A percentile compares a stretch with the other conserved stretches of the same genome.
phyloP scores from a whole-genome alignment of 2,329 filamentous ascomycete genomes.

The Lojkania enalia region DNA sequence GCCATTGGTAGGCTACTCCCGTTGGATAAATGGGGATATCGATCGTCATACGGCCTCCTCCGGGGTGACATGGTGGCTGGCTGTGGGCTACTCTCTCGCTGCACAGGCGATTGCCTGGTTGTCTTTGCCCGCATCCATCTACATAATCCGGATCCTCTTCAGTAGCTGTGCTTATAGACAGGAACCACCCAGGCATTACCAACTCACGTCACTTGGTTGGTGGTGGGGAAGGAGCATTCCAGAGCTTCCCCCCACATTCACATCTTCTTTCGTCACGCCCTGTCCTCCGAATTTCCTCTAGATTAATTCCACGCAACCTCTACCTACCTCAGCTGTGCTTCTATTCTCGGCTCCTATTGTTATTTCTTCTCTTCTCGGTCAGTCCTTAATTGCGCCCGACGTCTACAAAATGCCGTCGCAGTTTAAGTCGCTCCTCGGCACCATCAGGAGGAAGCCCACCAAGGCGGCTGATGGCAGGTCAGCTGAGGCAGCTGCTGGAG shows the following conservation, averaged over 20 bases:
- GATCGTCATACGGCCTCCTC: background rate
- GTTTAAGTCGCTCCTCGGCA: slow-evolving; percentile 49
- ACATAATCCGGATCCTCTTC: background rate
- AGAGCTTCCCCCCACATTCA: background rate
- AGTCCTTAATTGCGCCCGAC: too few relatives aligned
- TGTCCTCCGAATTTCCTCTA: background rate
- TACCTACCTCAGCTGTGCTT: background rate
- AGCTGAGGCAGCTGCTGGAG: slow-evolving; percentile 10
- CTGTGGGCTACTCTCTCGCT: too few relatives aligned
- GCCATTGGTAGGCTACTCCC: background rate
- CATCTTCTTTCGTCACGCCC: background rate
- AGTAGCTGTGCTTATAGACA: background rate
- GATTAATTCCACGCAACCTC: background rate
- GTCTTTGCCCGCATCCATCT: too few relatives aligned
- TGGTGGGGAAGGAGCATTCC: too few relatives aligned
- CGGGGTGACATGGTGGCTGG: background rate
- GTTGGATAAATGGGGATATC: background rate
- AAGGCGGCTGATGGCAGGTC: slow-evolving; percentile 53
- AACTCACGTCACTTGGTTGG: too few relatives aligned
- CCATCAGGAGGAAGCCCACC: slow-evolving; percentile 52
- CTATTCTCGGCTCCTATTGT: background rate
- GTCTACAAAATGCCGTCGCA: slow-evolving; percentile 38
- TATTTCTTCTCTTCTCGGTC: too few relatives aligned
- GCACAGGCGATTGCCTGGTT: too few relatives aligned
- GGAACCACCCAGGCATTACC: too few relatives aligned